These are phyloP conservation scores for Plantago major DNA, from an alignment of 257 asterid species.

Conservation along the genomic window DNA sequence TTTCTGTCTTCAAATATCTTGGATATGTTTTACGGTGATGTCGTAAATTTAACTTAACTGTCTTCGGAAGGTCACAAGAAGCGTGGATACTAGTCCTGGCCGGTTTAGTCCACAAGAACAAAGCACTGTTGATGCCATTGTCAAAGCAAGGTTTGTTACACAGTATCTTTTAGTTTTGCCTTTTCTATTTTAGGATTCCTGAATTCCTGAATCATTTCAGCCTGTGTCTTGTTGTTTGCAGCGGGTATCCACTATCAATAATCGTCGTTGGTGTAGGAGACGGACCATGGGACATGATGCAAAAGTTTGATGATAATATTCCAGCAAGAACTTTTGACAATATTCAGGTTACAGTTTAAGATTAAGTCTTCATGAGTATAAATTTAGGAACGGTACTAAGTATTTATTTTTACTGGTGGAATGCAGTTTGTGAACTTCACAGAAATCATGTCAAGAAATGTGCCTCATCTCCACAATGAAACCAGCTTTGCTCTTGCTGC, in stretches of 20 bases:
- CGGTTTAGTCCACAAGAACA: conserved; percentile 73
- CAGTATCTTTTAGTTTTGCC: background rate
- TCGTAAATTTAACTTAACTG: background rate
- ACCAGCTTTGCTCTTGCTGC: conserved; percentile 75
- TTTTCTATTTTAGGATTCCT: too few species aligned
- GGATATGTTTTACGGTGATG: conserved; percentile 1
- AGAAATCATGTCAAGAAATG: conserved; percentile 73
- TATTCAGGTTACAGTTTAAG: conserved; percentile 50
- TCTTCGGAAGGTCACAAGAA: conserved; percentile 61
- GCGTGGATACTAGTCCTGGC: conserved; percentile 60
- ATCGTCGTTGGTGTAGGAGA: conserved; percentile 95
- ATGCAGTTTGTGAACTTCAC: conserved; percentile 88
- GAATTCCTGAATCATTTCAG: background rate
- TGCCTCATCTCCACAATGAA: conserved; percentile 61
- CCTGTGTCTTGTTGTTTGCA: conserved; percentile 22
- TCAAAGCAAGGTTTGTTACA: conserved; percentile 62
- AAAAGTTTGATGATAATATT: conserved; percentile 76
- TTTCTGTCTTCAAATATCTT: background rate
- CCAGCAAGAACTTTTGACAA: conserved; percentile 84
- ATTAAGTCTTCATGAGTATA: too few species aligned
- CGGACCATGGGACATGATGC: conserved; percentile 96
- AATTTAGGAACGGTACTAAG: background rate
- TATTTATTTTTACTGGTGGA: background rate
- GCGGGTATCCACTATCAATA: conserved; percentile 80
- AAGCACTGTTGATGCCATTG: conserved; percentile 72